Percentiles rank a stretch among this genome's conserved stretches.
phyloP scores from a whole-genome alignment of 2,329 filamentous ascomycete species.

The Pyrenophora tritici-repentis region DNA sequence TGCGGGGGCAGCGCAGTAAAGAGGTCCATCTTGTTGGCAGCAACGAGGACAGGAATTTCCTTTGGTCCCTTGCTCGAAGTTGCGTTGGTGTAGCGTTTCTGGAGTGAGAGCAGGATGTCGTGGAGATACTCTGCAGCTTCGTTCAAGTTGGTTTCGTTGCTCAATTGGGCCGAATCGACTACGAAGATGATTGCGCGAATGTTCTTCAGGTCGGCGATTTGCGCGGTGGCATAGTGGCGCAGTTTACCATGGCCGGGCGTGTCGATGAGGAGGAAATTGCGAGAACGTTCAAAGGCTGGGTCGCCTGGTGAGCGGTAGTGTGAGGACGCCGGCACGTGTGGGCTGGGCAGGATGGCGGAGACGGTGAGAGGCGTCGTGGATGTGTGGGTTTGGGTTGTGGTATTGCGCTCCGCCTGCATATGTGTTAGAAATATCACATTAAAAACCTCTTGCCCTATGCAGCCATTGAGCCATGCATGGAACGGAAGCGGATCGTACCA shows the following conservation, averaged over 20 bases:
- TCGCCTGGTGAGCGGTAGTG: conserved; percentile 70
- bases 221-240: conserved; percentile 67
- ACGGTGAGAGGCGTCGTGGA: conserved; percentile 55
- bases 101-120: conserved; percentile 81
- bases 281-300: conserved; percentile 57
- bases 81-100: conserved; percentile 67
- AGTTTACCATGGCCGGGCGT: conserved; percentile 97
- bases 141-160: conserved; percentile 58
- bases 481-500: conserved; percentile 56
- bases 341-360: conserved; percentile 62
- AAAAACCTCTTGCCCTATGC: background rate
- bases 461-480: background rate
- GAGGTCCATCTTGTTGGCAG: conserved; percentile 93
- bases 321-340: conserved; percentile 62
- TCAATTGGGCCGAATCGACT: conserved; percentile 73
- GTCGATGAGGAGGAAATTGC: conserved; percentile 79
- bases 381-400: conserved; percentile 59
- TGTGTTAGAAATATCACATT: background rate
- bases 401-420: conserved; percentile 60
- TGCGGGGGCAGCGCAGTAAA: conserved; percentile 87
- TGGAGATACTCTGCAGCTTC: conserved; percentile 85
- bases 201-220: conserved; percentile 53
- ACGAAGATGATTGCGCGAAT: conserved; percentile 81
- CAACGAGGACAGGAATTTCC: conserved; percentile 76
- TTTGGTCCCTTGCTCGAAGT: conserved; percentile 63